Percentiles rank a stretch among this genome's conserved stretches.
These are phyloP conservation scores for Vitis hybrid DNA, from an alignment of 177 flowering plant genomes.

Conservation along the genomic window DNA sequence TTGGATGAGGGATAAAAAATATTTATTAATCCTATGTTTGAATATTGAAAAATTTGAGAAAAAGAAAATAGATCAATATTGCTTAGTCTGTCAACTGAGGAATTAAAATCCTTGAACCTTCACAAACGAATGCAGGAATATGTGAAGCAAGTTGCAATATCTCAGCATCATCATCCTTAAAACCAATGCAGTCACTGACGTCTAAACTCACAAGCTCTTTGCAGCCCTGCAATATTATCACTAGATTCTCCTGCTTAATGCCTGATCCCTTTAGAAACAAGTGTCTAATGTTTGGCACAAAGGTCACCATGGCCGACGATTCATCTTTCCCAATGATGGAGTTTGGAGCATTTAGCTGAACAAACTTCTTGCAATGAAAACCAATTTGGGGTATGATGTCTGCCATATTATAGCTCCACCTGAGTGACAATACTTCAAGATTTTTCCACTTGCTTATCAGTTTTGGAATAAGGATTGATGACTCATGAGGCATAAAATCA, in stretches of 20 bases:
- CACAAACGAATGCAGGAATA: neutral
- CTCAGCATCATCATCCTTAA: neutral
- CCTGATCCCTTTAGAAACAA: neutral
- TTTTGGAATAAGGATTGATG: neutral
- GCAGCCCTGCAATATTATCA: too few species aligned
- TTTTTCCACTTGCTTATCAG: neutral
- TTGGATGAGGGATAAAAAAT: neutral
- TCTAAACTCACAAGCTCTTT: neutral
- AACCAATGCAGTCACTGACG: neutral
- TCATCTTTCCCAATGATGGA: neutral
- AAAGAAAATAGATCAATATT: too few species aligned
- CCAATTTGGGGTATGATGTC: neutral
- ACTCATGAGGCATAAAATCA: too few species aligned
- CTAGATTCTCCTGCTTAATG: neutral
- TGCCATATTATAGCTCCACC: neutral
- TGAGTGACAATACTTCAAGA: neutral
- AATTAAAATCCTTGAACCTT: neutral
- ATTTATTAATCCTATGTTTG: too few species aligned
- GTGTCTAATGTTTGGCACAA: neutral
- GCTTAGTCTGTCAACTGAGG: neutral
- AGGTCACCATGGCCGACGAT: neutral
- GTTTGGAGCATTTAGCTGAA: neutral
- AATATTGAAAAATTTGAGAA: neutral
- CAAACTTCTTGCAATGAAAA: neutral
- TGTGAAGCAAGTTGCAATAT: conserved; percentile 1